A percentile compares a stretch with the other conserved stretches of the same genome.
Conservation (phyloP, 1,139 yeast genomes). For the Cylindricascospora bacillispora region DNA sequence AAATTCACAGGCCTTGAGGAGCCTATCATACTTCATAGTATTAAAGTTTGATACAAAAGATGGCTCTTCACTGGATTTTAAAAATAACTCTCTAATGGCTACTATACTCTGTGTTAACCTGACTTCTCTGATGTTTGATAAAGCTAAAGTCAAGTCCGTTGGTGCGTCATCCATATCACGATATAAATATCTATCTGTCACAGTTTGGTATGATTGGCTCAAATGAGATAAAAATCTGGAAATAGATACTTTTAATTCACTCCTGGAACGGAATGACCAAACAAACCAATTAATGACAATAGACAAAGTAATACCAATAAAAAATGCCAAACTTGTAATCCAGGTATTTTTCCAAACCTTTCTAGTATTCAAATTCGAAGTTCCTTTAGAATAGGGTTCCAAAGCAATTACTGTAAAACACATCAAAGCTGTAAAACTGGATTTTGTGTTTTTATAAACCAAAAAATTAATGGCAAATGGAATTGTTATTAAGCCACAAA, state of each 20-base stretch:
- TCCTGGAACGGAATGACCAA: constrained; percentile 38
- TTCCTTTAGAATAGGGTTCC: constrained; percentile 19
- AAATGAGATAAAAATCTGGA: constrained; percentile 31
- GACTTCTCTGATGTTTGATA: constrained; percentile 36
- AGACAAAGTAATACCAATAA: constrained; percentile 30
- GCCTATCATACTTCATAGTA: constrained; percentile 18
- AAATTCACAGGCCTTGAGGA: constrained; percentile 30
- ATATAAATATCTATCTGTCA: constrained; percentile 36
- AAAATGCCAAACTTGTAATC: constrained; percentile 30
- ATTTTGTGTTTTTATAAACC: constrained; percentile 28
- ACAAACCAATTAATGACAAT: constrained; percentile 33
- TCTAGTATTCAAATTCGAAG: constrained; percentile 9
- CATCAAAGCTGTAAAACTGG: constrained; percentile 31
- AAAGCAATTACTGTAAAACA: constrained; percentile 32
- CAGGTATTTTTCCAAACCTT: constrained; percentile 29
- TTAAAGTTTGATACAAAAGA: constrained; percentile 23
- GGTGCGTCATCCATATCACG: constrained; percentile 36
- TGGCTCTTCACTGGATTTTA: constrained; percentile 31
- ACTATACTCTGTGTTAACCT: constrained; percentile 33
- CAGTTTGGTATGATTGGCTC: constrained; percentile 35
- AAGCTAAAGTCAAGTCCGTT: constrained; percentile 31
- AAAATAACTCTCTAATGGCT: constrained; percentile 30
- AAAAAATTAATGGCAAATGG: constrained; percentile 28
- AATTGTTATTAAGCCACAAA: constrained; percentile 28
- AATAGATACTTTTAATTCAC: constrained; percentile 31